Evolutionary conservation across 768 basidiomycete species (phyloP), one percentile per base, ranked within the genome.

Genomic region (Leccinum olivaceopallidum): DNA sequence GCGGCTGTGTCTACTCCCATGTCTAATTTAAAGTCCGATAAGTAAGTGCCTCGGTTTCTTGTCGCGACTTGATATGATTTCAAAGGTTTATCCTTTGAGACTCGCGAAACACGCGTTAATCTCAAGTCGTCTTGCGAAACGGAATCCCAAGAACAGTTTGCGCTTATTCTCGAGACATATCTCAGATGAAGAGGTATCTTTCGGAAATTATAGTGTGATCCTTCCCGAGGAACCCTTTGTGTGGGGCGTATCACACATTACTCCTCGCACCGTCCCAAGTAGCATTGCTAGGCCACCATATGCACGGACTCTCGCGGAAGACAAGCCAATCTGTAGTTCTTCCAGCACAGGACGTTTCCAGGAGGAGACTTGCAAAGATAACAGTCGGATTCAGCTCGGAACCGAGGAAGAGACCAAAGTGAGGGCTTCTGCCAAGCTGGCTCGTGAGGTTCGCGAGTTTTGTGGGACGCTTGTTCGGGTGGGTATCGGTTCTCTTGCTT

Each of bases 161-260:
- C 66, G 66, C 4, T 51, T 47, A 18, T n/a, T 66, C 44, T 65
- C 64, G 0, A 49, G 51, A 12, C 28, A 18, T 5, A 14, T 51
- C 18, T n/a, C 32, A 6, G 57, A 61, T 4, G 63, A 68, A 47
- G 59, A 57, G 4, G 60, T 58, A 50, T 73, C 78, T 62, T 84
- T 83, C 59, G 86, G 86, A 16, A 65, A 67, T 22, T 90, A 88
- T 75, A 77, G 75, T 53, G 73, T 90, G 34, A 85, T 91, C 55
- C 76, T 90, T 13, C 89, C 88, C 1, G 70, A 79, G 22, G 88
- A 90, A 64, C 88, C 88, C 0, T 85, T 81, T 59, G 75, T 86
- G 16, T 84, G 82, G 71, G 88, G 88, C 10, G 83, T 85, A 10
- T 76, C 81, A 18, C 87, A 90, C 62, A 86, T 90, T 39, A 67